These are phyloP conservation scores for Blastobotrys indianensis DNA, from an alignment of 1,139 yeast genomes.

Conservation along the genomic window DNA sequence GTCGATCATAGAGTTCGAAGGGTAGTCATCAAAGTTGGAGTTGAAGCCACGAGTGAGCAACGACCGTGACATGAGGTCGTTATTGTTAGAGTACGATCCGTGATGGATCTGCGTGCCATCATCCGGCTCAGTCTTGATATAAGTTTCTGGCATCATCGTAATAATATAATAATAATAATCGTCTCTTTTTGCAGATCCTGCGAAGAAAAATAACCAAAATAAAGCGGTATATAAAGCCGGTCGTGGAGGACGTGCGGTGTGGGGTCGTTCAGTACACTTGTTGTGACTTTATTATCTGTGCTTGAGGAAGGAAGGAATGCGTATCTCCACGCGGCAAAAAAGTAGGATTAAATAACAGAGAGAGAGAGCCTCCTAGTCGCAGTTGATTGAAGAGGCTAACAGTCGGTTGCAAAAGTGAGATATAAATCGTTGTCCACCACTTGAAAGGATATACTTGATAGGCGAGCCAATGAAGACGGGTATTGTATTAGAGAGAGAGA, in stretches of 20 bases:
- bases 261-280: neutral
- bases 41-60: conserved; percentile 27
- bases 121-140: conserved; percentile 21
- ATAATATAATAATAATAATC: too few relatives aligned
- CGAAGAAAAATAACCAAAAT: too few relatives aligned
- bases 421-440: too few relatives aligned
- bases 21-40: conserved; percentile 24
- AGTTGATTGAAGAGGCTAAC: too few relatives aligned
- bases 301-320: neutral
- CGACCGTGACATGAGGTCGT: conserved; percentile 22
- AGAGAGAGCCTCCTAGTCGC: too few relatives aligned
- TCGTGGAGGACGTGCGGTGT: conserved; percentile 5
- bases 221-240: neutral
- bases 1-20: conserved; percentile 24
- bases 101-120: conserved; percentile 4
- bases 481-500: neutral
- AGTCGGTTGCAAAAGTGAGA: too few relatives aligned
- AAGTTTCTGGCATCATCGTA: conserved; percentile 16
- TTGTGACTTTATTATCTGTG: neutral
- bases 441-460: too few relatives aligned
- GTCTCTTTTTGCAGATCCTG: too few relatives aligned
- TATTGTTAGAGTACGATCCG: neutral
- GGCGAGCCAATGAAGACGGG: too few relatives aligned
- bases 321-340: neutral
- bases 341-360: neutral